phyloP scores from a whole-genome alignment of 2,329 filamentous ascomycete species.

The Westerdykella ornata region DNA sequence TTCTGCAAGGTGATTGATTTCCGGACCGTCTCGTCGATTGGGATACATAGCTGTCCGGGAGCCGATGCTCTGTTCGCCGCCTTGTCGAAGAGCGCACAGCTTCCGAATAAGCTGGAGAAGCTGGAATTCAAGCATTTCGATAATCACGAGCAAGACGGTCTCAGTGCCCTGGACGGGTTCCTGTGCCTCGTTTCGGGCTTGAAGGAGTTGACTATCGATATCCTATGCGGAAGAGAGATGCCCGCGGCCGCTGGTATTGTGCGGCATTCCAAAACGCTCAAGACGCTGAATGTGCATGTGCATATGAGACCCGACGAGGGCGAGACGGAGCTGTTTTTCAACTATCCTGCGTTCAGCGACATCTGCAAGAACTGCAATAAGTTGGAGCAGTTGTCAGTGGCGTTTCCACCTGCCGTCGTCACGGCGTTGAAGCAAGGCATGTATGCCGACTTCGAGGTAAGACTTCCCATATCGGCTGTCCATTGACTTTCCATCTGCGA shows the following conservation, averaged over 20 bases:
- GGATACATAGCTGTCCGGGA: constrained; percentile 41
- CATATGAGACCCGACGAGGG: constrained; percentile 30
- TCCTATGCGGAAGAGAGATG: constrained; percentile 37
- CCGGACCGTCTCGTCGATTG: constrained; percentile 37
- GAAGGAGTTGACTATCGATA: constrained; percentile 40
- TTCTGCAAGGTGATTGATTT: constrained; percentile 46
- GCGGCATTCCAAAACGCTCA: constrained; percentile 43
- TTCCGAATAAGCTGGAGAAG: constrained; percentile 42
- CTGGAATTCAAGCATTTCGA: constrained; percentile 45
- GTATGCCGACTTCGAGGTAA: constrained; percentile 41
- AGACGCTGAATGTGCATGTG: constrained; percentile 41
- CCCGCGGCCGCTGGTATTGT: constrained; percentile 41
- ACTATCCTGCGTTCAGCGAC: constrained; percentile 39
- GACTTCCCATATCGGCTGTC: constrained; percentile 1
- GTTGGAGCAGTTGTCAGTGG: constrained; percentile 44
- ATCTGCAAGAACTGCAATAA: constrained; percentile 42
- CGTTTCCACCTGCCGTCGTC: constrained; percentile 42
- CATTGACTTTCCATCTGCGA: not conserved
- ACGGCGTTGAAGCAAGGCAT: constrained; percentile 38
- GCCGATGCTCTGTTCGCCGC: constrained; percentile 44
- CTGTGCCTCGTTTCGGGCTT: constrained; percentile 43
- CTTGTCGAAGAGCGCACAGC: constrained; percentile 40
- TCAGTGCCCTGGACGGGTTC: constrained; percentile 44
- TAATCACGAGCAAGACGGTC: constrained; percentile 42
- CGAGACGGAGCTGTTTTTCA: constrained; percentile 42